Conservation (phyloP, 2,329 filamentous ascomycete genomes). For the Neofusicoccum laricinum region DNA sequence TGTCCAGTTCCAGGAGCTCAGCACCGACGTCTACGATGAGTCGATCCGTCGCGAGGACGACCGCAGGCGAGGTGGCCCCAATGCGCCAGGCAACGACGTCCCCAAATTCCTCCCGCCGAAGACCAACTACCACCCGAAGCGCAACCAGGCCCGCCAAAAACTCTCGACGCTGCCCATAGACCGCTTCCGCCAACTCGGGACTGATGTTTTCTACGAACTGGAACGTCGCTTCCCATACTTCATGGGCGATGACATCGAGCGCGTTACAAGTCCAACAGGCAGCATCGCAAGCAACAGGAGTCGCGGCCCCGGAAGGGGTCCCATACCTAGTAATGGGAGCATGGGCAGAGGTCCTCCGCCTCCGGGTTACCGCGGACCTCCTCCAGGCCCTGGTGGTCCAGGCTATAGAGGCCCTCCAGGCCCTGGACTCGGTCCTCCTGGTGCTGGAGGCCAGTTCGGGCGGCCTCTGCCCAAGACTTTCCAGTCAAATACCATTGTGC, state of each 20-base stretch:
- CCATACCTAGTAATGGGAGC: constrained; percentile 56
- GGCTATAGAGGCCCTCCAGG: constrained; percentile 21
- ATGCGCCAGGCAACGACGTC: constrained; percentile 46
- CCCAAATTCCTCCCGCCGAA: constrained; percentile 74
- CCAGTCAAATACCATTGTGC: constrained; percentile 93
- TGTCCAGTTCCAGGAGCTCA: constrained; percentile 95
- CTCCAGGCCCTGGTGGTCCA: constrained; percentile 20
- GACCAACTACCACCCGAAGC: constrained; percentile 88
- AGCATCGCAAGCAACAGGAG: constrained; percentile 55
- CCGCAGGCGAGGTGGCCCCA: constrained; percentile 41
- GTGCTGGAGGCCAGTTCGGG: constrained; percentile 62
- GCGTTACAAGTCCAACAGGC: constrained; percentile 62
- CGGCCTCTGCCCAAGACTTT: constrained; percentile 84
- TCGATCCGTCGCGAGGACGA: constrained; percentile 78
- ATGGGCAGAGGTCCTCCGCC: constrained; percentile 32
- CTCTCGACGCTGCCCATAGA: constrained; percentile 83
- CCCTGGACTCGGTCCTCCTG: constrained; percentile 19
- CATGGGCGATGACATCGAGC: constrained; percentile 64
- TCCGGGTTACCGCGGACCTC: constrained; percentile 14
- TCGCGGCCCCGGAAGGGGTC: constrained; percentile 56
- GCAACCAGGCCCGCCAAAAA: constrained; percentile 96
- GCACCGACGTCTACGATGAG: constrained; percentile 97
- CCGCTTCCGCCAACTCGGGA: constrained; percentile 86
- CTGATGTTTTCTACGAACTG: constrained; percentile 93
- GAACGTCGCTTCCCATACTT: constrained; percentile 88